Percentiles rank a stretch among this genome's conserved stretches.
Evolutionary conservation across 2,329 filamentous ascomycete genomes (phyloP).

Genomic region (Bisporella sp.): DNA sequence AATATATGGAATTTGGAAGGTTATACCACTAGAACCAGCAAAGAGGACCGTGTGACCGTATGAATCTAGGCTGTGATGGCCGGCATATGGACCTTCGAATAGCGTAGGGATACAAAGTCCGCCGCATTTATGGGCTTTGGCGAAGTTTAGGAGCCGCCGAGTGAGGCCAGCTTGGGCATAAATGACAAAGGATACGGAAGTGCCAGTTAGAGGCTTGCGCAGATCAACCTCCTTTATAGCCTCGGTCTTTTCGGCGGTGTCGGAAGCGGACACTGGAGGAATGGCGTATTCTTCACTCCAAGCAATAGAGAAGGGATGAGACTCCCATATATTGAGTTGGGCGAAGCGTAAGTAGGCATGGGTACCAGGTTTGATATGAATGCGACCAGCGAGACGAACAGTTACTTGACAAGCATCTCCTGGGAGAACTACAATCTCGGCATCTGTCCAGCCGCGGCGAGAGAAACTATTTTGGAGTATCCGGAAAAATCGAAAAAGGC

Average conservation of each 20-base stretch:
- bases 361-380: conserved; percentile 61
- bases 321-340: conserved; percentile 60
- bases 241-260: neutral
- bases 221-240: conserved; percentile 31
- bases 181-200: conserved; percentile 71
- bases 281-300: conserved; percentile 58
- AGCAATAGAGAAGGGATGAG: conserved; percentile 72
- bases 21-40: conserved; percentile 90
- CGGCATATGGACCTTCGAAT: conserved; percentile 85
- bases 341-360: conserved; percentile 70
- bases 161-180: conserved; percentile 87
- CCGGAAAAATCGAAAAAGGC: conserved; percentile 54
- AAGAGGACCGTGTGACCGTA: conserved; percentile 90
- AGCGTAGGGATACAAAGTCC: conserved; percentile 43
- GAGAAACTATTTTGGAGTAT: conserved; percentile 59
- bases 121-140: conserved; percentile 30
- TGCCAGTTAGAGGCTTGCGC: conserved; percentile 16
- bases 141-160: conserved; percentile 68
- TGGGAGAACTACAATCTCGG: conserved; percentile 59
- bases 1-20: conserved; percentile 86
- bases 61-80: conserved; percentile 77
- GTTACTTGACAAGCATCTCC: conserved; percentile 66
- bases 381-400: conserved; percentile 58
- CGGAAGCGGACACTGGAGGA: conserved; percentile 1
- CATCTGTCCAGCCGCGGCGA: conserved; percentile 50